These are phyloP conservation scores for Sclerotinia subarctica DNA, from an alignment of 2,329 filamentous ascomycete species.

Conservation along the genomic window DNA sequence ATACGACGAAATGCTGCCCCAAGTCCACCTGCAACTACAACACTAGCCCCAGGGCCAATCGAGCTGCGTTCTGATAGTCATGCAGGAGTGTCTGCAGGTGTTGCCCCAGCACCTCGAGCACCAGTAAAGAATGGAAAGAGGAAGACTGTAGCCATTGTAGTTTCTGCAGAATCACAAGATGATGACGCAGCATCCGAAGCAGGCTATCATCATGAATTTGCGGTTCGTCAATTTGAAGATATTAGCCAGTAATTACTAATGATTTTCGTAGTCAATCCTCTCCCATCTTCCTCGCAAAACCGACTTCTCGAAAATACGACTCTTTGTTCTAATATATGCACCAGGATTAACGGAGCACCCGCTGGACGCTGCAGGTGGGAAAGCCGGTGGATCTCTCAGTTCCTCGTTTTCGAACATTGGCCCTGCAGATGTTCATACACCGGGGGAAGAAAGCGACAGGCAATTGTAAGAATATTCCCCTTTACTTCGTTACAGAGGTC, in stretches of 20 bases:
- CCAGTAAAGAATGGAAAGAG: constrained; percentile 42
- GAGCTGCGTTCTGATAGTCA: constrained; percentile 31
- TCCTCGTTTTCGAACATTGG: constrained; percentile 89
- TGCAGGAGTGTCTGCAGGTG: constrained; percentile 32
- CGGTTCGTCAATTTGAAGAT: constrained; percentile 55
- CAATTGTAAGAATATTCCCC: constrained; percentile 46
- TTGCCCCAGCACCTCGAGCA: constrained; percentile 25
- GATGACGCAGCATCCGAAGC: constrained; percentile 59
- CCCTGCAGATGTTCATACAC: constrained; percentile 66
- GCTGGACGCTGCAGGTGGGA: constrained; percentile 52
- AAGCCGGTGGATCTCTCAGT: constrained; percentile 61
- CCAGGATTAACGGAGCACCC: constrained; percentile 70
- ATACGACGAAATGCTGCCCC: constrained; percentile 52
- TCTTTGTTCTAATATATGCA: constrained; percentile 88
- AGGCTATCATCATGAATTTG: constrained; percentile 70
- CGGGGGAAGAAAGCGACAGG: constrained; percentile 60
- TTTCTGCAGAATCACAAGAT: constrained; percentile 70
- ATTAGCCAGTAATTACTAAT: constrained; percentile 10
- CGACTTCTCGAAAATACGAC: constrained; percentile 68
- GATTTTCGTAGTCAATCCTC: constrained; percentile 66
- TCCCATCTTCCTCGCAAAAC: constrained; percentile 80
- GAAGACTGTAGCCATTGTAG: constrained; percentile 82
- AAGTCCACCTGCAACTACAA: constrained; percentile 38
- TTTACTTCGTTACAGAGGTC: not conserved
- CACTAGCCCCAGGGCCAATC: constrained; percentile 30